These are phyloP conservation scores for Coemansia furcata DNA, from an alignment of 192 early-diverging fungal species.

Conservation along the genomic window DNA sequence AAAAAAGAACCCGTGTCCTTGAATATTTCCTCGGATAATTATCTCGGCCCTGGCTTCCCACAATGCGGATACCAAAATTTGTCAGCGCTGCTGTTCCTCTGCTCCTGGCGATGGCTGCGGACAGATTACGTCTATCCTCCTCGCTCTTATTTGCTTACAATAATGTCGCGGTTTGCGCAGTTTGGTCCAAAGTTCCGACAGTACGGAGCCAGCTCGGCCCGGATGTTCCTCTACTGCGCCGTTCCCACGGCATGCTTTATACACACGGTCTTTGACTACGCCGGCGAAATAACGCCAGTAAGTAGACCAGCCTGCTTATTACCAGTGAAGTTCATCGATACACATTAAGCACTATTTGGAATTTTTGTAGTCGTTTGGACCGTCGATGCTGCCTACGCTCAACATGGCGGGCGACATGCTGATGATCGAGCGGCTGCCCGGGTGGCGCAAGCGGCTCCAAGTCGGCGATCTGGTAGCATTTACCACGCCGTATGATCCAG, in stretches of 20 bases:
- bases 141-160: neutral
- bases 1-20: no score
- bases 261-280: constrained; percentile 70
- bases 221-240: constrained; percentile 12
- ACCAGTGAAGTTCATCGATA: neutral
- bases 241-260: constrained; percentile 67
- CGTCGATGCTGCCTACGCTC: constrained; percentile 91
- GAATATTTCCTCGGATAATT: neutral
- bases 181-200: neutral
- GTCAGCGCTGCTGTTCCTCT: neutral
- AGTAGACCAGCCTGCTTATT: constrained; percentile 7
- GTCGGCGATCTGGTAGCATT: constrained; percentile 82
- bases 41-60: neutral
- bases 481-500: constrained; percentile 67
- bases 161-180: neutral
- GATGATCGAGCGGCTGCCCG: constrained; percentile 66
- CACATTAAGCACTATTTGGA: neutral
- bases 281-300: constrained; percentile 77
- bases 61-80: neutral
- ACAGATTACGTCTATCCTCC: neutral
- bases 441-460: constrained; percentile 39
- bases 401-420: constrained; percentile 81
- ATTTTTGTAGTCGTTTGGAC: constrained; percentile 57
- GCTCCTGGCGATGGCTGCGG: neutral
- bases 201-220: constrained; percentile 7